These are phyloP conservation scores for Malassezia obtusa DNA, from an alignment of 1,284 basidiomycete species.

Conservation along the genomic window DNA sequence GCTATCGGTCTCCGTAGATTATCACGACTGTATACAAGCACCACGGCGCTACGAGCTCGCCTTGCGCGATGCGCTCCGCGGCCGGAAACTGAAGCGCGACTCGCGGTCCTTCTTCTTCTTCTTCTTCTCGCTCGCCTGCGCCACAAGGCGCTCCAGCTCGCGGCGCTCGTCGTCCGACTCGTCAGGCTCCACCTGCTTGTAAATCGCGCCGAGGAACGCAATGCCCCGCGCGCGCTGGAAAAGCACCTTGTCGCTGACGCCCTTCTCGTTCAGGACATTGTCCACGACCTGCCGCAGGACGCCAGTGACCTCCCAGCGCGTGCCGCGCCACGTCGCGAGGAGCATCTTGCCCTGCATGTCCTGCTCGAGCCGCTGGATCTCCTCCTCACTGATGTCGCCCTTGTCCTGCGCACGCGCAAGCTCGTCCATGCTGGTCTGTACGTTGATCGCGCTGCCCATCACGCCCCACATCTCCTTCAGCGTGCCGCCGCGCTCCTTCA, in stretches of 20 bases:
- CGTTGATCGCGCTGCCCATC: slow-evolving; percentile 55
- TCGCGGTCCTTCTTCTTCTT: slow-evolving; percentile 32
- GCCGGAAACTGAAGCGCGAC: not conserved
- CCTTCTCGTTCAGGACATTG: slow-evolving; percentile 45
- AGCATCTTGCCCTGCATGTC: slow-evolving; percentile 77
- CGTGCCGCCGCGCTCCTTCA: slow-evolving; percentile 81
- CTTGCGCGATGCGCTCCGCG: not conserved
- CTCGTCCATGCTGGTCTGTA: slow-evolving; percentile 59
- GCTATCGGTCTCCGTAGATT: slow-evolving; percentile 1
- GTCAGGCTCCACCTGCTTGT: slow-evolving; percentile 42
- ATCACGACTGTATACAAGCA: not conserved
- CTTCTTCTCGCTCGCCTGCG: slow-evolving; percentile 50
- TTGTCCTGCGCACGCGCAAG: slow-evolving; percentile 82
- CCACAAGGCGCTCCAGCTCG: slow-evolving; percentile 49
- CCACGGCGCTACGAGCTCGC: not conserved
- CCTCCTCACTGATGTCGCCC: slow-evolving; percentile 69
- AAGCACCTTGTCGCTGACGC: slow-evolving; percentile 38
- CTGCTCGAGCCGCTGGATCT: slow-evolving; percentile 67
- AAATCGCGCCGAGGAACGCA: slow-evolving; percentile 42
- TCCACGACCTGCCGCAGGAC: slow-evolving; percentile 42
- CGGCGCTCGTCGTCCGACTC: slow-evolving; percentile 43
- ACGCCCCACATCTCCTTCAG: slow-evolving; percentile 53
- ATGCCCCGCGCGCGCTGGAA: slow-evolving; percentile 42
- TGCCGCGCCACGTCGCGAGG: slow-evolving; percentile 36
- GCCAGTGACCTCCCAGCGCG: slow-evolving; percentile 37